Evolutionary conservation across 371 early-diverging fungal genomes (phyloP), one percentile per base, ranked within the genome.

Genomic region (Blastocladiella emersonii): DNA sequence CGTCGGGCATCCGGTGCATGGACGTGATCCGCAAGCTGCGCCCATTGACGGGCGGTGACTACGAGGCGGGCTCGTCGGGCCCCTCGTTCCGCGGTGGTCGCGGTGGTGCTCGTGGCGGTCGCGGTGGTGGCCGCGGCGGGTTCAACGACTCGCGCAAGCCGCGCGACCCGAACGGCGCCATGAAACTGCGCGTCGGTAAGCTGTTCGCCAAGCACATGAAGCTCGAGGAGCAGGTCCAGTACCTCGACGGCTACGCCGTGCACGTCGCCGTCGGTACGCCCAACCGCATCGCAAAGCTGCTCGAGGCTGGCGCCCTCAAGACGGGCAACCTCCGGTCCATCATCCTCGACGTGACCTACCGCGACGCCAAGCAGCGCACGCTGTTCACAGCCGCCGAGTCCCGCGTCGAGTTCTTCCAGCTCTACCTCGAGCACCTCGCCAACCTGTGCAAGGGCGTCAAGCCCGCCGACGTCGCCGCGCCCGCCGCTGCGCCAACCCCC

Each of bases 151-250:
- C 25, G 17, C 32, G 34, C 27, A 0, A 13, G 5, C 56, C 17
- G 2, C 0, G 2, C 49, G 51, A 32, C 43, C 56, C 30, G 56
- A 8, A 27, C 30, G 27, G 19, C 3, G 32, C 43, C n/a, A 27
- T 61, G 71, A 71, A 55, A 67, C 65, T 64, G 43, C 34, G 34
- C 23, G 37, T 56, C 30, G 86, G 82, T 23, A 93, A 93, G 72
- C 72, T 91, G 44, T 93, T 93, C 72, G 87, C 90, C 19, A 82
- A 86, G 62, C 93, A 93, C 67, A 73, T 92, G 68, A 92, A 92
- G 69, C 71, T 90, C 1, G 72, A 75, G 23, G 88, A 88, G 55
- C 92, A 93, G 69, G 71, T 78, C 25, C 65, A 78, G 61, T 74
- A 78, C 61, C 74, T 90, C 59, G 71, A 80, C n/a, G 73, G 71